A percentile compares a stretch with the other conserved stretches of the same genome.
phyloP scores from a whole-genome alignment of 345 rosid species.

The Linum lewisii region DNA sequence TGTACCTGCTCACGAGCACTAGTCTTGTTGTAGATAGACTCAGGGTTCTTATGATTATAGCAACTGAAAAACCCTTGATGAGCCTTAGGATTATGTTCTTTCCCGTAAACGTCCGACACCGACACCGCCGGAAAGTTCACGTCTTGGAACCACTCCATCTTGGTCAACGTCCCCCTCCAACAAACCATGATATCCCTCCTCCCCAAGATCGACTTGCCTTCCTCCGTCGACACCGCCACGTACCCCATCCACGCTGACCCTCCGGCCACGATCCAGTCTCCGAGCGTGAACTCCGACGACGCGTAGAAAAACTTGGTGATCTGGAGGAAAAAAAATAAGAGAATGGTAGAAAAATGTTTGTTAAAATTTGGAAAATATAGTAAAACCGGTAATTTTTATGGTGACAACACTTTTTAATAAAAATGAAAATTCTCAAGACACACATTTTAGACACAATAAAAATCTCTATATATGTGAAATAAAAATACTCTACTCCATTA shows the following conservation, averaged over 20 bases:
- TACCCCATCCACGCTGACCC: slow-evolving; percentile 16
- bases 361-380: no score
- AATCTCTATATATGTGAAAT: no score
- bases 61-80: slow-evolving; percentile 5
- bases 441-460: no score
- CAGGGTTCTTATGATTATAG: slow-evolving; percentile 3
- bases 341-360: no score
- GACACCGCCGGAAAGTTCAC: not conserved
- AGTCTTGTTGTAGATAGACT: slow-evolving; percentile 10
- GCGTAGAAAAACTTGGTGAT: slow-evolving; percentile 21
- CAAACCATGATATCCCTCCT: slow-evolving; percentile 26
- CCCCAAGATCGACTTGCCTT: slow-evolving; percentile 19
- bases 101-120: slow-evolving; percentile 15
- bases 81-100: slow-evolving; percentile 4
- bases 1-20: slow-evolving; percentile 20
- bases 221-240: slow-evolving; percentile 25
- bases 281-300: not conserved
- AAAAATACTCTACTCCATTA: no score
- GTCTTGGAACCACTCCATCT: not conserved
- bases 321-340: no score
- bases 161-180: slow-evolving; percentile 25
- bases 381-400: no score
- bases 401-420: no score
- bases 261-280: not conserved
- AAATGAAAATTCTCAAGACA: no score